Evolutionary conservation across 2,329 filamentous ascomycete genomes (phyloP), one percentile per base, ranked within the genome.

Genomic region (Claviceps capensis): DNA sequence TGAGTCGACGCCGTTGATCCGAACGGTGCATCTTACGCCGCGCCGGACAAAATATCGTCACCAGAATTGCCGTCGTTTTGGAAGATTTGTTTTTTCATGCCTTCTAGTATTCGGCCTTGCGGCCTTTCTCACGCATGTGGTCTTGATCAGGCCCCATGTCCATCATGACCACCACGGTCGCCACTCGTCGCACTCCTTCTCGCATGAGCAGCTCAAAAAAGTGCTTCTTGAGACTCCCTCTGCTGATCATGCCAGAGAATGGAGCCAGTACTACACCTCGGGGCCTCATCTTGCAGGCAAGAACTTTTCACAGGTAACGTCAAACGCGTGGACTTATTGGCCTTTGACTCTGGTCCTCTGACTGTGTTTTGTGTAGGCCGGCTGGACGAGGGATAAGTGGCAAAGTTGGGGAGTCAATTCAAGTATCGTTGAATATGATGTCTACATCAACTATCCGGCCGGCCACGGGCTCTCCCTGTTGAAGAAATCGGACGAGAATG

Each of bases 321-420:
- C 30, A 13, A 14, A 13, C 17, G 9, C 8, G 3, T 13, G 1
- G 45, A 26, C 4, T 47, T 36, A 13, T 23, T 16, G 30, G 19
- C 6, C 23, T 14, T 17, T 13, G 9, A 9, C 7, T 26, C 34
- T 34, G 23, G 5, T 8, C 13, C 50, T 38, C 55, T 58, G n/a
- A 58, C 52, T 43, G 50, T 13, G 19, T 4, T 41, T 7, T 22
- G 19, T 22, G 19, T 59, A 79, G 76, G 85, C 83, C 3, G 67
- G 81, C 45, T 91, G 86, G 86, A 93, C 87, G 0, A 75, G 78
- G 58, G 77, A 88, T 53, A 79, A 75, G 58, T 88, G 87, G 84
- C 72, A 81, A 58, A 77, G 83, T 60, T 86, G 85, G 70, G 85
- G 86, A 8, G 69, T 90, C 53, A 61, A 79, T 53, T 73, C 80